These are phyloP conservation scores for Nigrospora oryzae DNA, from an alignment of 2,329 filamentous ascomycete species.

Conservation along the genomic window DNA sequence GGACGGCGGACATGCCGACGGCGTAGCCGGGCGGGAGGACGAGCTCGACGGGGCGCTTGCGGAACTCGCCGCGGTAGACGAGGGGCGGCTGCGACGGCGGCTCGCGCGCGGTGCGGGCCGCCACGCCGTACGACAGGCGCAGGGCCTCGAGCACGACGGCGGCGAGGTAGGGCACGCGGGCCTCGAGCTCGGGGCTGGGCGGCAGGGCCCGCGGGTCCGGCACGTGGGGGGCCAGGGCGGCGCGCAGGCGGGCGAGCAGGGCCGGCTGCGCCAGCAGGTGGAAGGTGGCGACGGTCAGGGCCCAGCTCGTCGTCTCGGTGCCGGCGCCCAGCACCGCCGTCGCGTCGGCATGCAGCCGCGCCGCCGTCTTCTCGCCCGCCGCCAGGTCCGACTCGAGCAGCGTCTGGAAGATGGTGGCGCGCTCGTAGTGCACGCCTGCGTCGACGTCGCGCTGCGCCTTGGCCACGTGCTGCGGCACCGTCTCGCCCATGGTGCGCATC, in stretches of 20 bases:
- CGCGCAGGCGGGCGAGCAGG: slow-evolving; percentile 15
- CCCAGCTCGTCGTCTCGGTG: slow-evolving; percentile 19
- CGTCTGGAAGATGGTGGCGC: slow-evolving; percentile 11
- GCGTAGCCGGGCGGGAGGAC: slow-evolving; percentile 10
- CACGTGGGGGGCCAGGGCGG: slow-evolving; percentile 17
- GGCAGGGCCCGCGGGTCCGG: slow-evolving; percentile 16
- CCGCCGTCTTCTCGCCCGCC: slow-evolving; percentile 6
- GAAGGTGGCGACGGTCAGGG: slow-evolving; percentile 24
- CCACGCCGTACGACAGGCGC: slow-evolving; percentile 21
- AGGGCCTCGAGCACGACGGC: slow-evolving; percentile 27
- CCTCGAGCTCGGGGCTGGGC: slow-evolving; percentile 23
- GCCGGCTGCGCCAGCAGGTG: slow-evolving; percentile 23
- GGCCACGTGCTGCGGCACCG: slow-evolving; percentile 8
- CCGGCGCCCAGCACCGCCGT: slow-evolving; percentile 16
- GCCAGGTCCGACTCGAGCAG: slow-evolving; percentile 9
- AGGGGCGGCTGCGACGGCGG: slow-evolving; percentile 11
- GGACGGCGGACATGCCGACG: slow-evolving; percentile 11
- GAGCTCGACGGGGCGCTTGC: slow-evolving; percentile 5
- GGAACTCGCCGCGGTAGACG: slow-evolving; percentile 10
- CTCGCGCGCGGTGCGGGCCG: slow-evolving; percentile 15
- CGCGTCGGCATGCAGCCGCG: slow-evolving; percentile 10
- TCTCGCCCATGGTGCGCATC: slow-evolving; percentile 8
- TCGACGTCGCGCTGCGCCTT: slow-evolving; percentile 7
- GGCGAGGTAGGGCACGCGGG: slow-evolving; percentile 26
- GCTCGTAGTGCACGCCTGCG: slow-evolving; percentile 5